Base-by-base conservation (phyloP, 352 stramenopile genomes). In the Phytophthora citrophthora region DNA sequence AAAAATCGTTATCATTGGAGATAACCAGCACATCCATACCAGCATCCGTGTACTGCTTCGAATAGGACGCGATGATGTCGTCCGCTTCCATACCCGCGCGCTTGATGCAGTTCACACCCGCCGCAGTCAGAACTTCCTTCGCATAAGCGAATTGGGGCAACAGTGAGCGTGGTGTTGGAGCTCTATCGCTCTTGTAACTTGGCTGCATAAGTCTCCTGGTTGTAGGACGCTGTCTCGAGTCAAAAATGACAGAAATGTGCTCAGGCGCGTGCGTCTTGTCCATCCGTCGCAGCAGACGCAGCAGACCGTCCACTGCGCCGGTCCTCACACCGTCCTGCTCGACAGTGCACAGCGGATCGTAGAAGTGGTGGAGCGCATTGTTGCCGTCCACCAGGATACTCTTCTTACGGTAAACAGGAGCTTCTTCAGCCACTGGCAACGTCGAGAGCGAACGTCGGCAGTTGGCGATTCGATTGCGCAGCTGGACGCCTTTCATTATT, bases 1-100 rank as follows among this genome's bases (percentile, higher is more conserved):
- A 53, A 47, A 91, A 88, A 54, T 91, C 82, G 47, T 86, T 89
- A 48, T 91, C 82, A 43, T 91, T 90, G 26, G 79, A 90, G 29
- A 89, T 73, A 31, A 91, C 60, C 46, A 91, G 58, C 23, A 91
- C 78, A 24, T 89, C 78, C 43, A 85, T 77, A 5, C 70, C 78
- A n/a, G 59, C 56, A 2, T 61, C 53, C 0, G 72, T 68, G 31
- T 64, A 82, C 46, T 77, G 72, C 18, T 68, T 70, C 18, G 76
- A 67, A 54, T 91, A 91, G 0, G 82, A 89, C 12, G 82, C 82
- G 46, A 91, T 86, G 50, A 91, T 52, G 58, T 91, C 82, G 56
- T 91, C 82, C 18, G 82, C 82, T 52, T 91, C 82, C 24, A 86
- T 70, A 12, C 79, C 78, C 2, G 76, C 70, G 16, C 56, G 61